Evolutionary conservation across 805 yeast genomes (phyloP), one percentile per base, ranked within the genome.

Genomic region (Debaryomyces castellii): DNA sequence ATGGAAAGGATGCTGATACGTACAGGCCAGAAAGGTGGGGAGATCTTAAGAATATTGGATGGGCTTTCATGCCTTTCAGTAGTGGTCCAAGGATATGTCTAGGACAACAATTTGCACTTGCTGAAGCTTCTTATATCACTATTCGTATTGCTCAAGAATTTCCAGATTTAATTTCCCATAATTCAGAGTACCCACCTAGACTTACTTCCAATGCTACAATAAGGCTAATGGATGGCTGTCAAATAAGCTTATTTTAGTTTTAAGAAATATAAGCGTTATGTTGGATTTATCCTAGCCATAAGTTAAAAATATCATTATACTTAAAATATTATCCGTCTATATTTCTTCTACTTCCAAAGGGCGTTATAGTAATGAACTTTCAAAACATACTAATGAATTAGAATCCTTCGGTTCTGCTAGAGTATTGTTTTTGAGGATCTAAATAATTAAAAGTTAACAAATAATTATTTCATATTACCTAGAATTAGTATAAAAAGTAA

Each of bases 81-180:
- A 85, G 86, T 5, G 74, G 85, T 9, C 75, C 67, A 49, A 61
- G 86, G 37, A 83, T 84, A 0, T 81, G 86, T 55, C 57, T 81
- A 14, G 86, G 86, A 4, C 85, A 81, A 51, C 75, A 77, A 51
- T 71, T 78, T 55, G 85, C 84, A 1, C 58, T 81, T 8, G 58
- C 61, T 33, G 80, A 79, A 52, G 34, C 34, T 8, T 30, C 34
- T 7, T 30, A 30, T 30, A 14, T 30, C 3, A 30, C 34, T 7
- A 30, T 30, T 14, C 34, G 34, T 4, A 30, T 30, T 16, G 34
- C 34, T 3, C 34, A 30, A 14, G 34, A 30, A 30, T 30, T 30
- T 17, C 34, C 34, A 3, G 16, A 30, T 30, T 30, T 30, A 17
- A 14, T 30, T 30, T 14, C 34, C 16, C 34, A 30, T 14, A 14